A percentile compares a stretch with the other conserved stretches of the same genome.
These are phyloP conservation scores for Suillus placidus DNA, from an alignment of 768 basidiomycete species.

Conservation along the genomic window DNA sequence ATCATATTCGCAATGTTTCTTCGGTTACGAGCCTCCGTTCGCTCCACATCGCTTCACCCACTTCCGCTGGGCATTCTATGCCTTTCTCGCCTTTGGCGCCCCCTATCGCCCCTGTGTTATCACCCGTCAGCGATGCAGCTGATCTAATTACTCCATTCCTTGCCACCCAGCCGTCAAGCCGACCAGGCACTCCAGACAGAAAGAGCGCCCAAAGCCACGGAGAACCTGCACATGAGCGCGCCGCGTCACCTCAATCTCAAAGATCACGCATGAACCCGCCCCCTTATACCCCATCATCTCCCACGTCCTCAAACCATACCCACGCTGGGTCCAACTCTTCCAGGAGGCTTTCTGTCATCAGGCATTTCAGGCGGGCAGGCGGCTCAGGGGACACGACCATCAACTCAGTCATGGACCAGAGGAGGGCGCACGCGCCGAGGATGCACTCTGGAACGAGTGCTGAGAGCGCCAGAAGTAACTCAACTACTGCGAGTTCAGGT, in stretches of 20 bases:
- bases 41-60: conserved; percentile 6
- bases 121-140: conserved; percentile 19
- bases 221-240: conserved; percentile 8
- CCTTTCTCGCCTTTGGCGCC: not conserved
- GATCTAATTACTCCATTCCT: conserved; percentile 30
- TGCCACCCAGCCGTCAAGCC: conserved; percentile 10
- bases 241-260: conserved; percentile 8
- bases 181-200: not conserved
- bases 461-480: not conserved
- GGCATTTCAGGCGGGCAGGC: conserved; percentile 1
- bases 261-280: conserved; percentile 32
- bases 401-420: conserved; percentile 11
- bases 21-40: conserved; percentile 18
- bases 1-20: conserved; percentile 10
- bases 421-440: not conserved
- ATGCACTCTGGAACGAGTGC: not conserved
- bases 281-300: conserved; percentile 21
- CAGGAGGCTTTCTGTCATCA: conserved; percentile 10
- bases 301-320: not conserved
- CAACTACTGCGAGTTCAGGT: not conserved
- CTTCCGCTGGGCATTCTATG: conserved; percentile 2
- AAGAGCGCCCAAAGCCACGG: conserved; percentile 14
- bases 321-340: not conserved
- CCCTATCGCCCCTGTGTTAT: not conserved
- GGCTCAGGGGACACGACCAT: conserved; percentile 19